Percentiles rank a stretch among this genome's conserved stretches.
These are phyloP conservation scores for Corchorus olitorius DNA, from an alignment of 345 rosid genomes.

Conservation along the genomic window DNA sequence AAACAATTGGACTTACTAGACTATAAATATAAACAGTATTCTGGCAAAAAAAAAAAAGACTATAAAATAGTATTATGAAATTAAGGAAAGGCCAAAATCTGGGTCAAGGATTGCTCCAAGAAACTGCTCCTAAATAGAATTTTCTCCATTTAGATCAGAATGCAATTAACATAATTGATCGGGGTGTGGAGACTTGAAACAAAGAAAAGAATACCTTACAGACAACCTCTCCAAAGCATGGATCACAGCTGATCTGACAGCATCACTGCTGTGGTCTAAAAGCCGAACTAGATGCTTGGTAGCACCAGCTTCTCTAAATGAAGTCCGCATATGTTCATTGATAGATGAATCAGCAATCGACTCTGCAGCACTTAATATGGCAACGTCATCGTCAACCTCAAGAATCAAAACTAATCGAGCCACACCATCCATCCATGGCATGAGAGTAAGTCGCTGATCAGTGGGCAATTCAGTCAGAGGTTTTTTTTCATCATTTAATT, in stretches of 20 bases:
- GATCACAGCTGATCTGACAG: conserved; percentile 47
- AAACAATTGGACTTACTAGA: neutral
- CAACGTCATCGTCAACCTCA: conserved; percentile 71
- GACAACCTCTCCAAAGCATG: conserved; percentile 75
- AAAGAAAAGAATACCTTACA: conserved; percentile 52
- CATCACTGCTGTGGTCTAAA: conserved; percentile 57
- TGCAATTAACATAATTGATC: neutral
- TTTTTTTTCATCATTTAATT: conserved; percentile 55
- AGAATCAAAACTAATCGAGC: conserved; percentile 88
- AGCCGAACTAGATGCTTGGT: conserved; percentile 69
- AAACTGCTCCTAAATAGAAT: neutral
- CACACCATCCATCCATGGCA: conserved; percentile 82
- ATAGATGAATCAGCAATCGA: conserved; percentile 78
- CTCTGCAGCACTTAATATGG: conserved; percentile 71
- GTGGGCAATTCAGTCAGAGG: conserved; percentile 38
- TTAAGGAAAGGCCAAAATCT: neutral
- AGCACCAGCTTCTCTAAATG: conserved; percentile 91
- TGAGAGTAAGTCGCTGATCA: conserved; percentile 48
- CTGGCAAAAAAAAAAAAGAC: no score
- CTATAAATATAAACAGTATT: no score
- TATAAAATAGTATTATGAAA: neutral
- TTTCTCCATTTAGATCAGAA: neutral
- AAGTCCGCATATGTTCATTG: conserved; percentile 70
- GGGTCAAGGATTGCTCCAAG: neutral
- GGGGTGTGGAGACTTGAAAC: conserved; percentile 7